Conservation (phyloP, 1,139 yeast genomes). For the Suhomyces bribrorum region DNA sequence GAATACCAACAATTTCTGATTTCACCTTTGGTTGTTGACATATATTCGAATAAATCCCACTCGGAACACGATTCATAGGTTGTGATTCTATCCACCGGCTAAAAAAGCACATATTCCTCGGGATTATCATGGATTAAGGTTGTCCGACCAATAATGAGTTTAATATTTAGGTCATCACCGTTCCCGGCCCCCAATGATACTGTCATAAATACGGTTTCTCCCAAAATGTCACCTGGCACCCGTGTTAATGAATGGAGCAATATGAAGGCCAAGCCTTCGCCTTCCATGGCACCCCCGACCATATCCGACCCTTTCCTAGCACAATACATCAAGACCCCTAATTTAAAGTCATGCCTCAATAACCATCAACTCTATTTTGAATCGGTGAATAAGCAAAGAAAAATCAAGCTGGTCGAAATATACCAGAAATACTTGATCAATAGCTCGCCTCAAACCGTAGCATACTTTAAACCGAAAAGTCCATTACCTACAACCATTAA, state of each 20-base stretch:
- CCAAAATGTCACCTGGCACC: slow-evolving; percentile 12
- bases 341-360: slow-evolving; percentile 18
- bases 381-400: slow-evolving; percentile 25
- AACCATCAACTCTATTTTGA: slow-evolving; percentile 29
- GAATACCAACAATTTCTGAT: too few species aligned
- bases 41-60: too few species aligned
- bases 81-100: background rate
- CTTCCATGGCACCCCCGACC: slow-evolving; percentile 4
- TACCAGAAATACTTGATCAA: slow-evolving; percentile 28
- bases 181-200: slow-evolving; percentile 16
- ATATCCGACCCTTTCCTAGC: slow-evolving; percentile 29
- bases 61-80: background rate
- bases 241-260: slow-evolving; percentile 1
- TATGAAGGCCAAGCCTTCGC: background rate
- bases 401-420: slow-evolving; percentile 27
- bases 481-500: slow-evolving; percentile 2
- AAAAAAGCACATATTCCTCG: background rate
- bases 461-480: slow-evolving; percentile 5
- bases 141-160: slow-evolving; percentile 9
- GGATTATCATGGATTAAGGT: slow-evolving; percentile 3
- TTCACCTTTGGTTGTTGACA: too few species aligned
- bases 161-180: slow-evolving; percentile 14
- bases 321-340: slow-evolving; percentile 30
- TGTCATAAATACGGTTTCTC: slow-evolving; percentile 14
- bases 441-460: slow-evolving; percentile 4